Evolutionary conservation across 805 yeast species (phyloP), one percentile per base, ranked within the genome.

Genomic region (Lachancea lanzarotensis): DNA sequence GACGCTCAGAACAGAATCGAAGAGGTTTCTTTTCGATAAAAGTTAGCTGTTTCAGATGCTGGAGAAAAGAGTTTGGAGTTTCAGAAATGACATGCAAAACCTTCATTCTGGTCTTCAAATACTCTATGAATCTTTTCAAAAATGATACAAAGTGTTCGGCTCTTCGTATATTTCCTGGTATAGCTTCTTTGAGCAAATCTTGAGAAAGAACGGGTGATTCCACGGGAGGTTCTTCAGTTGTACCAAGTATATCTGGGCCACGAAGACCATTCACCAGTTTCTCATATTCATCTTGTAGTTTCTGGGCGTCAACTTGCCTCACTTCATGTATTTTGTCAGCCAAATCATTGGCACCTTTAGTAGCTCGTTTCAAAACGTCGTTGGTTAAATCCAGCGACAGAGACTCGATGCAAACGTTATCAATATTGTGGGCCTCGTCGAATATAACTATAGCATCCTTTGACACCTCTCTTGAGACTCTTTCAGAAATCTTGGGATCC

Each of bases 371-470:
- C 49, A 93, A 67, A 8, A 88, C 79, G 53, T 91, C 97, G 54
- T 89, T 95, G 0, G 97, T 93, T 51, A 93, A 69, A 60, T 93
- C 98, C 40, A 93, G 74, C 5, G 96, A 87, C 35, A 93, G 66
- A 0, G 98, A 86, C 65, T 93, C 99, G 46, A 93, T 93, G 70
- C 99, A 93, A 46, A 93, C 99, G 72, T 93, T 93, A 73, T 93
- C 98, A 45, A 93, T 93, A 67, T 93, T 93, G 65, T 93, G 99
- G 39, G 98, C 98, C 69, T 93, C 99, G 68, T 93, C 99, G 61
- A 93, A 93, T 33, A 93, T 95, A 50, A 93, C 84, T 48, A 93
- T 93, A 44, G 95, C 78, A 59, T 93, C 98, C 53, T 89, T 87
- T 16, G 95, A 85, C 41, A 93, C 75, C 59, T 93, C 98, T 51